Evolutionary conservation across 345 rosid genomes (phyloP).

Genomic region (thale cress (Arabidopsis thaliana)): TAIR10.1 NC_003074.8:3506501-3507000

Average conservation of each 20-base stretch:
- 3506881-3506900: neutral
- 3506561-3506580: conserved; percentile 60
- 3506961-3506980: neutral
- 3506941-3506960: neutral
- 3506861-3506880: neutral
- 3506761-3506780: neutral
- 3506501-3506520: conserved; percentile 80
- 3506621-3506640: conserved; percentile 66
- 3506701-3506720: conserved; percentile 4
- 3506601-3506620: conserved; percentile 82
- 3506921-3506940: neutral
- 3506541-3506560: conserved; percentile 64
- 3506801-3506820: conserved; percentile 9
- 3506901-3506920: conserved; percentile 8
- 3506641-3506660: conserved; percentile 89
- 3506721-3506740: conserved; percentile 18
- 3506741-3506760: conserved; percentile 15
- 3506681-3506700: conserved; percentile 24
- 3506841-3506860: neutral
- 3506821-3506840: conserved; percentile 13
- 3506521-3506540: conserved; percentile 92
- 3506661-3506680: conserved; percentile 59
- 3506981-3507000: neutral
- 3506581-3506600: conserved; percentile 64
- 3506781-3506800: neutral